Evolutionary conservation across 345 rosid species (phyloP).

Genomic region (Arabidopsis thaliana): DNA sequence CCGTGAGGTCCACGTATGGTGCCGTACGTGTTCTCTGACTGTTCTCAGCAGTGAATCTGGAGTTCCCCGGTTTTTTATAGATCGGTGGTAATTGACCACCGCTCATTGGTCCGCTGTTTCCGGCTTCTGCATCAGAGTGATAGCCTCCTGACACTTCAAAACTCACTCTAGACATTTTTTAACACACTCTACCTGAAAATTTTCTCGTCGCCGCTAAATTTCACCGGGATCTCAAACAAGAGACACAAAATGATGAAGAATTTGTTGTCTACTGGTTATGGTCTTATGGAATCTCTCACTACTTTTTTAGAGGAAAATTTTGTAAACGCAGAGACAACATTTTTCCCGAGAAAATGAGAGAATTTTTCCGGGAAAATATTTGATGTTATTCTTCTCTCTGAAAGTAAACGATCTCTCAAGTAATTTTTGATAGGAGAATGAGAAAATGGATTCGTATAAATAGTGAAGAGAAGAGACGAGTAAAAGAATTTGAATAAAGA

Average conservation of each 20-base stretch:
- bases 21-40: conserved; percentile 33
- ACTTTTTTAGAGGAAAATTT: neutral
- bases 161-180: conserved; percentile 42
- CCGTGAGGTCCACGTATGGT: conserved; percentile 47
- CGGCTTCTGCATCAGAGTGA: conserved; percentile 53
- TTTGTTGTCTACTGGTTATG: neutral
- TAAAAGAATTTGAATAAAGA: conserved; percentile 23
- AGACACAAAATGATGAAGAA: too few relatives aligned
- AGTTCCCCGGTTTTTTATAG: conserved; percentile 52
- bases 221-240: conserved; percentile 6
- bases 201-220: neutral
- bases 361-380: conserved; percentile 22
- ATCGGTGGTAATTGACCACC: conserved; percentile 55
- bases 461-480: conserved; percentile 19
- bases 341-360: conserved; percentile 36
- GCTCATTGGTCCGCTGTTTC: conserved; percentile 55
- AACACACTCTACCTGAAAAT: neutral
- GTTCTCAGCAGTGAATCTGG: conserved; percentile 40
- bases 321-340: neutral
- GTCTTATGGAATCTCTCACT: neutral
- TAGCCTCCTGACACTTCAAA: conserved; percentile 48
- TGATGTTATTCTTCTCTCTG: neutral
- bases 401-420: conserved; percentile 19
- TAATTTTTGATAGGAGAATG: conserved; percentile 28
- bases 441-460: conserved; percentile 31